phyloP scores from a whole-genome alignment of 306 rosid species.

The Quillaja saponaria region DNA sequence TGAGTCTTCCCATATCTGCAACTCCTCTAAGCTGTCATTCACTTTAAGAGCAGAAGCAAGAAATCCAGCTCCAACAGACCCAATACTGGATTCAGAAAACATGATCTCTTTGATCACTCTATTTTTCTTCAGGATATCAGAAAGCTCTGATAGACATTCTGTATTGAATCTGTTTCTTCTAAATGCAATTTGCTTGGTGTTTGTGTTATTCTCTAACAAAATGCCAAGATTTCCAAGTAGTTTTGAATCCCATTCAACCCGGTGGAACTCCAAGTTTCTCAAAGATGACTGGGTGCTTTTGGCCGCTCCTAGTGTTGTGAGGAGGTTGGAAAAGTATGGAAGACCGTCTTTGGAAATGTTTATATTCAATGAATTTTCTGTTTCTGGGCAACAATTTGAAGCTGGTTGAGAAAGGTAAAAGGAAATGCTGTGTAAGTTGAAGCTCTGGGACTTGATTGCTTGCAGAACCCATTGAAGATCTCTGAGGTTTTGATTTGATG shows the following conservation, averaged over 20 bases:
- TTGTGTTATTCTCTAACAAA: constrained; percentile 47
- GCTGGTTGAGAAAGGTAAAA: constrained; percentile 76
- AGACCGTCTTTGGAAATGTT: constrained; percentile 57
- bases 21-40: constrained; percentile 72
- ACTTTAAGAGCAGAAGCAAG: constrained; percentile 75
- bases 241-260: constrained; percentile 59
- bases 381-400: constrained; percentile 68
- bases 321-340: constrained; percentile 50
- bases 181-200: constrained; percentile 54
- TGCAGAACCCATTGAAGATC: constrained; percentile 64
- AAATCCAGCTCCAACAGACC: constrained; percentile 64
- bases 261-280: constrained; percentile 79
- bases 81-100: constrained; percentile 70
- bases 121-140: constrained; percentile 52
- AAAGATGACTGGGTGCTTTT: constrained; percentile 42
- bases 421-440: constrained; percentile 64
- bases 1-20: constrained; percentile 94
- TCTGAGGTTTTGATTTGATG: constrained; percentile 55
- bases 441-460: constrained; percentile 49
- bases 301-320: constrained; percentile 47
- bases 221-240: constrained; percentile 45
- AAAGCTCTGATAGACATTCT: constrained; percentile 52
- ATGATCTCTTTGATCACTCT: constrained; percentile 71
- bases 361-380: constrained; percentile 74
- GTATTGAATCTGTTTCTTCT: constrained; percentile 59